Percentiles rank a stretch among this genome's conserved stretches.
Conservation (phyloP, 768 basidiomycete species). For the Tulasnella sp. region DNA sequence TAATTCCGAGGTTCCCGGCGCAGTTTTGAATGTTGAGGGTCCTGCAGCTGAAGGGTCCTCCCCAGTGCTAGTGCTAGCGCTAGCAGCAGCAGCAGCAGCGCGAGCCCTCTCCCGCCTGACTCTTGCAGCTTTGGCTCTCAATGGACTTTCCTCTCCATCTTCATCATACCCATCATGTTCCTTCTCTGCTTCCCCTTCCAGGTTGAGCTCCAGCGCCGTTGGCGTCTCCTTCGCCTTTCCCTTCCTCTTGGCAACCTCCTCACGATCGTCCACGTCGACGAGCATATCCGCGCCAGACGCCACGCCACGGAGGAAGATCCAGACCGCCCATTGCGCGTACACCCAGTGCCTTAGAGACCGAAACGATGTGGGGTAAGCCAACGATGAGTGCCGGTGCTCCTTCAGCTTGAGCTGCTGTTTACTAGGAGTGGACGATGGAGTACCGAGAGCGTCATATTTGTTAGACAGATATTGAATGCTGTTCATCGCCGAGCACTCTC, state of each 20-base stretch:
- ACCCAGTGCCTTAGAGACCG: conserved; percentile 60
- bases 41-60: conserved; percentile 19
- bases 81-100: conserved; percentile 22
- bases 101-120: background rate
- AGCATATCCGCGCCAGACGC: background rate
- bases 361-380: conserved; percentile 23
- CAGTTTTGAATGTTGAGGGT: background rate
- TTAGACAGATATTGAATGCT: conserved; percentile 6
- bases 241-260: background rate
- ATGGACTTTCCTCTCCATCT: background rate
- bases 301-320: background rate
- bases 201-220: background rate
- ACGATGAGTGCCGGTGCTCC: too few relatives aligned
- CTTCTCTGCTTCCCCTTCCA: background rate
- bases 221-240: background rate
- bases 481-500: conserved; percentile 2
- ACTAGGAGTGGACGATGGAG: background rate
- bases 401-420: too few relatives aligned
- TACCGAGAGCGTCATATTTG: conserved; percentile 1
- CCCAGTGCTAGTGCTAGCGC: conserved; percentile 18
- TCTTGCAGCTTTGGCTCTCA: background rate
- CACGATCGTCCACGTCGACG: background rate
- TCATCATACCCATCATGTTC: background rate
- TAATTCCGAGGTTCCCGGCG: background rate
- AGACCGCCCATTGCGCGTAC: conserved; percentile 39